A percentile compares a stretch with the other conserved stretches of the same genome.
These are phyloP conservation scores for Gossypium thurberi DNA, from an alignment of 345 rosid species.

Conservation along the genomic window DNA sequence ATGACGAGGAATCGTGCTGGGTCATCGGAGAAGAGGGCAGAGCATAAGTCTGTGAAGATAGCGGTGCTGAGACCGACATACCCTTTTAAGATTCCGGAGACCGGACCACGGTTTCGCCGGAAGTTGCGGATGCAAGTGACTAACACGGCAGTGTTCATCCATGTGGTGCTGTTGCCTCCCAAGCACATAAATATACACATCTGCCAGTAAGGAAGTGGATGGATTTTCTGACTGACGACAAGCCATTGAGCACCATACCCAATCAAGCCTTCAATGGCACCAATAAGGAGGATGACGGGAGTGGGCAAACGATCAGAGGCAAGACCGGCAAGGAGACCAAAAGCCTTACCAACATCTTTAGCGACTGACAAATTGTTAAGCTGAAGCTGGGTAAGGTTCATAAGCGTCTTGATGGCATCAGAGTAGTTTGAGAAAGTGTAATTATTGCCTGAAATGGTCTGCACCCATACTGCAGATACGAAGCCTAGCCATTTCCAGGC, in stretches of 20 bases:
- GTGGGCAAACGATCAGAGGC: conserved; percentile 80
- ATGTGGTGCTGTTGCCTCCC: conserved; percentile 96
- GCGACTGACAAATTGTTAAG: conserved; percentile 83
- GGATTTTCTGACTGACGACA: conserved; percentile 60
- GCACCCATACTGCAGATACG: conserved; percentile 94
- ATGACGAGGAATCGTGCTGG: conserved; percentile 59
- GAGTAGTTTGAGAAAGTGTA: conserved; percentile 93
- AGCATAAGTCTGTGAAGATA: conserved; percentile 78
- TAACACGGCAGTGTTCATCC: conserved; percentile 96
- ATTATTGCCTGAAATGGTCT: conserved; percentile 86
- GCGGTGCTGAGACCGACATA: conserved; percentile 90
- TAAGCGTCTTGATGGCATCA: conserved; percentile 69
- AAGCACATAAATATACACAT: conserved; percentile 77
- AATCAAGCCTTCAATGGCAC: conserved; percentile 74
- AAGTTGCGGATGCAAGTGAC: conserved; percentile 90
- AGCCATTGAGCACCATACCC: conserved; percentile 98
- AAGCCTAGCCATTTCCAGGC: conserved; percentile 89
- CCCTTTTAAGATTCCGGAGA: conserved; percentile 87
- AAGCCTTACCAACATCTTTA: conserved; percentile 91
- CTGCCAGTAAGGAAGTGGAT: conserved; percentile 82
- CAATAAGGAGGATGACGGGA: conserved; percentile 60
- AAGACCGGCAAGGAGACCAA: conserved; percentile 85
- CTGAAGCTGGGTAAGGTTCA: conserved; percentile 75
- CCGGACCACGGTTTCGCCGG: conserved; percentile 81
- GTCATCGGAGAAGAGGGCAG: conserved; percentile 64